Percentiles rank a stretch among this genome's conserved stretches.
These are phyloP conservation scores for Oemleria cerasiformis DNA, from an alignment of 306 rosid species.

Conservation along the genomic window DNA sequence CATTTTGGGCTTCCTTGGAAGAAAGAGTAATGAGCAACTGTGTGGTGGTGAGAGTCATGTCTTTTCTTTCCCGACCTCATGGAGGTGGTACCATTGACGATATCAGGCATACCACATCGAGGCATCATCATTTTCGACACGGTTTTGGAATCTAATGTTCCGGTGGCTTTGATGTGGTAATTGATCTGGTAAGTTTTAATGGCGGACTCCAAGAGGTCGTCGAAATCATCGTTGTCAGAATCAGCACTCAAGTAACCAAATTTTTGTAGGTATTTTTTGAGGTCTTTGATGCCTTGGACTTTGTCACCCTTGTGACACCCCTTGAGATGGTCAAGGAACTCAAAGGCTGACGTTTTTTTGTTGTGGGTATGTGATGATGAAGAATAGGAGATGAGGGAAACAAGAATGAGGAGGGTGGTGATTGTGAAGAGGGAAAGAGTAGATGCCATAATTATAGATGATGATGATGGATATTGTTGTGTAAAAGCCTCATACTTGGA, in stretches of 20 bases:
- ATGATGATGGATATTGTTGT: no score
- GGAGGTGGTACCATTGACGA: constrained; percentile 20
- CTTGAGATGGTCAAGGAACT: constrained; percentile 23
- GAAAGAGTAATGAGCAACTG: constrained; percentile 20
- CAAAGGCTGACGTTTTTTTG: constrained; percentile 3
- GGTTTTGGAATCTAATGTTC: constrained; percentile 30
- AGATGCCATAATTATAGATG: no score
- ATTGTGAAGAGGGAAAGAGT: no score
- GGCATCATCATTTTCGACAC: constrained; percentile 31
- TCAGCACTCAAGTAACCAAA: constrained; percentile 34
- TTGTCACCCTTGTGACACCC: constrained; percentile 40
- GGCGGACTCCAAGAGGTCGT: constrained; percentile 33
- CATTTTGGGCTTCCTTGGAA: constrained; percentile 13
- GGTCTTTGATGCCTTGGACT: constrained; percentile 27
- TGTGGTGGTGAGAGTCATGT: neutral
- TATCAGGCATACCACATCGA: constrained; percentile 44
- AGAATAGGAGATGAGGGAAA: no score
- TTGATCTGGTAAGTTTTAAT: constrained; percentile 40
- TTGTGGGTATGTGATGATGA: neutral
- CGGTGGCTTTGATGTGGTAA: constrained; percentile 24
- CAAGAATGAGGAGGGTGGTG: no score
- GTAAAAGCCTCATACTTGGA: no score
- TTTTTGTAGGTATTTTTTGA: constrained; percentile 35
- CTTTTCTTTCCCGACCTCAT: constrained; percentile 18
- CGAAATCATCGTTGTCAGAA: constrained; percentile 16